Conservation (phyloP, 2,329 filamentous ascomycete genomes). For the Cladophialophora chaetospira region DNA sequence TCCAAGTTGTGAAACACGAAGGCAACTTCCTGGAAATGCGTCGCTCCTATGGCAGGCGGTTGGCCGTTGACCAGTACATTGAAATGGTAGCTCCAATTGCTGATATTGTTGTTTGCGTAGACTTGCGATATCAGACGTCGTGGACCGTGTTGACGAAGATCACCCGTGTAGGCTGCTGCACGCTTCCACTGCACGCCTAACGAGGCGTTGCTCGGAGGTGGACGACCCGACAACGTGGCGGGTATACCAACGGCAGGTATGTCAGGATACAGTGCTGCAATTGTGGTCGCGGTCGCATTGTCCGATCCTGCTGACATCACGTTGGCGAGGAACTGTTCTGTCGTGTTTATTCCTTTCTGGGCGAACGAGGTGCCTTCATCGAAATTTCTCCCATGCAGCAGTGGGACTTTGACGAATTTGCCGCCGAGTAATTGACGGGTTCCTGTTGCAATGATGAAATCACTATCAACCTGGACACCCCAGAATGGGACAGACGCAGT, state of each 20-base stretch:
- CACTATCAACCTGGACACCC: slow-evolving; percentile 48
- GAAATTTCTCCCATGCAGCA: slow-evolving; percentile 64
- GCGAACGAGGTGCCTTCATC: slow-evolving; percentile 66
- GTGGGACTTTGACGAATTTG: slow-evolving; percentile 64
- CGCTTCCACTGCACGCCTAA: slow-evolving; percentile 56
- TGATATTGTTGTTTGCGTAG: slow-evolving; percentile 52
- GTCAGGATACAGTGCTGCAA: slow-evolving; percentile 57
- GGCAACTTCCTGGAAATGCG: slow-evolving; percentile 59
- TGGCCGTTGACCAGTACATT: slow-evolving; percentile 56
- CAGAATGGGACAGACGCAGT: slow-evolving; percentile 17
- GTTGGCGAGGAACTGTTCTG: slow-evolving; percentile 52
- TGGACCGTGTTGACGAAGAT: slow-evolving; percentile 58
- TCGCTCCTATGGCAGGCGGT: slow-evolving; percentile 44
- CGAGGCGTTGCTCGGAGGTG: background rate
- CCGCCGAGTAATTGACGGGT: slow-evolving; percentile 59
- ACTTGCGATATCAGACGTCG: slow-evolving; percentile 56
- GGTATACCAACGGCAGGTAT: slow-evolving; percentile 54
- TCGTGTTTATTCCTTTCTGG: slow-evolving; percentile 55
- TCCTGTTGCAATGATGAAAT: slow-evolving; percentile 48
- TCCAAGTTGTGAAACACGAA: slow-evolving; percentile 57
- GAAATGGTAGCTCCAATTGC: slow-evolving; percentile 65
- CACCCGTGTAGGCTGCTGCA: slow-evolving; percentile 57
- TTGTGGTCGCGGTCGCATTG: slow-evolving; percentile 22
- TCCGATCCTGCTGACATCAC: slow-evolving; percentile 37
- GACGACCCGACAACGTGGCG: slow-evolving; percentile 40